Evolutionary conservation across 1,284 basidiomycete species (phyloP).

Genomic region (Moesziomyces parantarcticus): DNA sequence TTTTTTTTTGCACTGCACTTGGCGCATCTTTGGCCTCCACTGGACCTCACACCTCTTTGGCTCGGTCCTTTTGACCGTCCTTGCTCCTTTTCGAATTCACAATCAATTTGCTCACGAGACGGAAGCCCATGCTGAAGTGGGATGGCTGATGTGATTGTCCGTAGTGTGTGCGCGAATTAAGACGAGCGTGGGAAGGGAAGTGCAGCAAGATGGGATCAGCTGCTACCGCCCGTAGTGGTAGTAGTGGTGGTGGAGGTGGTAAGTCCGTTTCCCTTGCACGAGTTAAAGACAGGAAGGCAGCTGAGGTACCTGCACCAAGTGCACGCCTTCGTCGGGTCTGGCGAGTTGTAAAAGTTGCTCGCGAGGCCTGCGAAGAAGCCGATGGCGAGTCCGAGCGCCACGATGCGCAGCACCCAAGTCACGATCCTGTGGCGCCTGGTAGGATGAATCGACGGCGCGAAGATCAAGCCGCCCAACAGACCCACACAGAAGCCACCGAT

Average conservation of each 20-base stretch:
- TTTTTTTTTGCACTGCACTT: too few relatives aligned
- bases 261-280: conserved; percentile 58
- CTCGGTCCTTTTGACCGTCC: too few relatives aligned
- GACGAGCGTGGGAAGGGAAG: not conserved
- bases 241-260: conserved; percentile 32
- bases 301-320: conserved; percentile 78
- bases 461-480: conserved; percentile 77
- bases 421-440: conserved; percentile 79
- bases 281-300: conserved; percentile 54
- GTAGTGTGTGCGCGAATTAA: too few relatives aligned
- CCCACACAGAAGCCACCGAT: conserved; percentile 69
- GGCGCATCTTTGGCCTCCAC: too few relatives aligned
- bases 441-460: conserved; percentile 86
- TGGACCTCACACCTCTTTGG: too few relatives aligned
- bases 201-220: not conserved
- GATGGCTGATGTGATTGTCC: too few relatives aligned
- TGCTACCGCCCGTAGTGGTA: not conserved
- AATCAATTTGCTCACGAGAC: too few relatives aligned
- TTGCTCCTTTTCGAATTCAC: too few relatives aligned
- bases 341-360: conserved; percentile 87
- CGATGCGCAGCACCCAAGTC: conserved; percentile 79
- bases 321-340: conserved; percentile 76
- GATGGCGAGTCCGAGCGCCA: conserved; percentile 79
- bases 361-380: conserved; percentile 84
- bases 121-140: too few relatives aligned